These are phyloP conservation scores for Dendrobium catenatum DNA, from an alignment of 106 monocot genomes.

Conservation along the genomic window DNA sequence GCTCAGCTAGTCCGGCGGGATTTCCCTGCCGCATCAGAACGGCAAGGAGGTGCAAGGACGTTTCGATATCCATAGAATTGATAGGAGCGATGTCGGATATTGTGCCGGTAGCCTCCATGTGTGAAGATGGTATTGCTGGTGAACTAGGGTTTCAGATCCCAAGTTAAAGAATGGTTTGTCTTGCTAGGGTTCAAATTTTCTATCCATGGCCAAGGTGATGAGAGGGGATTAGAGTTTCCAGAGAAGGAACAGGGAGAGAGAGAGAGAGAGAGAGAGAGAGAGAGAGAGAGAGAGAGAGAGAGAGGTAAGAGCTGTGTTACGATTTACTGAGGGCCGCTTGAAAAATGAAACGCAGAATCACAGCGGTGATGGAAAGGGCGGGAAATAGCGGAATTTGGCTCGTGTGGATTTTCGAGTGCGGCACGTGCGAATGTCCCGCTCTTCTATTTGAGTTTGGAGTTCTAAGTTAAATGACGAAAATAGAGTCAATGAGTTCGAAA, in stretches of 20 bases:
- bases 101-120: background rate
- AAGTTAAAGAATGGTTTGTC: background rate
- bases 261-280: background rate
- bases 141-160: conserved; percentile 5
- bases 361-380: background rate
- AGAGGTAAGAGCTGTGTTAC: background rate
- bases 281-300: background rate
- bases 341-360: background rate
- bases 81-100: background rate
- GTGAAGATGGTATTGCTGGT: background rate
- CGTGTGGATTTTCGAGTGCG: conserved; percentile 10
- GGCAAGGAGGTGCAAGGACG: conserved; percentile 65
- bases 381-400: background rate
- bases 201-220: background rate
- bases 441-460: background rate
- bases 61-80: conserved; percentile 24
- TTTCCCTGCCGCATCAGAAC: conserved; percentile 45
- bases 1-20: conserved; percentile 36
- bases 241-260: background rate
- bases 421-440: conserved; percentile 23
- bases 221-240: background rate
- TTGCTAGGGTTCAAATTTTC: background rate
- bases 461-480: too few relatives aligned
- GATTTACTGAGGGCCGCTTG: background rate
- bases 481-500: background rate